phyloP scores from a whole-genome alignment of 768 basidiomycete genomes.

The Leccinum boreale region DNA sequence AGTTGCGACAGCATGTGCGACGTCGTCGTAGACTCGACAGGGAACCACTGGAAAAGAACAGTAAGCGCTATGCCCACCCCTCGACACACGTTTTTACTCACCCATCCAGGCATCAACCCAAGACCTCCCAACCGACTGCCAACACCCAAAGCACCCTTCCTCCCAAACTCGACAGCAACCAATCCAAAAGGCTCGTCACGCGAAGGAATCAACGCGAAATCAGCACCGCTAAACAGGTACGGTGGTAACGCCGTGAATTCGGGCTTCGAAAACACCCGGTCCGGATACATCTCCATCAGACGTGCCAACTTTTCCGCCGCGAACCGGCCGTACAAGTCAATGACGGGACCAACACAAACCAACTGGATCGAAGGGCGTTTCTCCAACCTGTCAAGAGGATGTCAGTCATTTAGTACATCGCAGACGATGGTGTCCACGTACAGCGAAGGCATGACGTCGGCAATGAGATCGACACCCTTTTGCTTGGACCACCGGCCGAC shows the following conservation, averaged over 20 bases:
- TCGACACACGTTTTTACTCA: slow-evolving; percentile 36
- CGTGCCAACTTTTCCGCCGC: slow-evolving; percentile 92
- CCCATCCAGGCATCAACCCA: slow-evolving; percentile 98
- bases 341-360: slow-evolving; percentile 89
- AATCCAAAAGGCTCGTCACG: slow-evolving; percentile 96
- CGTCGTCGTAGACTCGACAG: slow-evolving; percentile 90
- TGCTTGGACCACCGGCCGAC: slow-evolving; percentile 98
- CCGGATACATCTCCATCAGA: slow-evolving; percentile 93
- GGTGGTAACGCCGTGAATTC: slow-evolving; percentile 94
- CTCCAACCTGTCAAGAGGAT: slow-evolving; percentile 54
- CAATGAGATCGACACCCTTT: slow-evolving; percentile 96
- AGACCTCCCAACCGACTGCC: slow-evolving; percentile 92
- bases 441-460: slow-evolving; percentile 91
- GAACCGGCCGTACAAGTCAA: slow-evolving; percentile 92
- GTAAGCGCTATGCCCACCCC: neutral
- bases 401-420: neutral
- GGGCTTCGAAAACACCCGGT: slow-evolving; percentile 92
- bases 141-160: slow-evolving; percentile 95
- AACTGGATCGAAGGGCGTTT: slow-evolving; percentile 85
- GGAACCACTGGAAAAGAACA: slow-evolving; percentile 73
- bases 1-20: slow-evolving; percentile 94
- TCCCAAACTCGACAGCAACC: slow-evolving; percentile 93
- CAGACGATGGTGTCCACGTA: slow-evolving; percentile 36
- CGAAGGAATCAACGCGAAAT: slow-evolving; percentile 93
- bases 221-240: slow-evolving; percentile 91